Evolutionary conservation across 176 grass and related monocot species (phyloP).

Genomic region (Coix lacrymajobi): DNA sequence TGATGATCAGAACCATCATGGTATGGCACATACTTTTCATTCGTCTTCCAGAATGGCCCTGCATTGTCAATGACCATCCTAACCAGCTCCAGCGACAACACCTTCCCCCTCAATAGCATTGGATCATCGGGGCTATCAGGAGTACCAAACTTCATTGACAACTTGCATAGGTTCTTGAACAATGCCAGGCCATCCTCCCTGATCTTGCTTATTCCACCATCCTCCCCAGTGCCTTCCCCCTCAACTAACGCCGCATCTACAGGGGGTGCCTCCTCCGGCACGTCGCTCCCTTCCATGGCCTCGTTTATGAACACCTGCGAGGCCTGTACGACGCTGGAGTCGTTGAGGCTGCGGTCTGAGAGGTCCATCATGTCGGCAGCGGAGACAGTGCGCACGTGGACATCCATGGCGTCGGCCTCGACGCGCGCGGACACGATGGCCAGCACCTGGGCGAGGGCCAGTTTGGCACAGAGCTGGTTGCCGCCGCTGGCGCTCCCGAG

Average conservation of each 20-base stretch:
- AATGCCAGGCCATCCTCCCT: slow-evolving; percentile 76
- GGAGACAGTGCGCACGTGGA: slow-evolving; percentile 59
- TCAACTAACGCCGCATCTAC: slow-evolving; percentile 8
- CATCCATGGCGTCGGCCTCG: slow-evolving; percentile 52
- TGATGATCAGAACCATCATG: slow-evolving; percentile 4
- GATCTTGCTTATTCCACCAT: slow-evolving; percentile 49
- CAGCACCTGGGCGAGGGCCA: slow-evolving; percentile 92
- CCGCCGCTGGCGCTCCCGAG: slow-evolving; percentile 69
- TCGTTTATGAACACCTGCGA: slow-evolving; percentile 90
- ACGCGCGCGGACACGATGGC: slow-evolving; percentile 59
- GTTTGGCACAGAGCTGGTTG: slow-evolving; percentile 89
- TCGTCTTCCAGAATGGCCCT: slow-evolving; percentile 70
- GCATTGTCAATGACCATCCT: slow-evolving; percentile 78
- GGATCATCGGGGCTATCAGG: slow-evolving; percentile 69
- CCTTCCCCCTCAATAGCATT: slow-evolving; percentile 79
- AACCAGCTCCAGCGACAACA: slow-evolving; percentile 86
- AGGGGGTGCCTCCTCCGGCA: not conserved
- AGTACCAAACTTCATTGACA: slow-evolving; percentile 87
- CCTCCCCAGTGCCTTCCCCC: not conserved
- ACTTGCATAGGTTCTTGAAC: slow-evolving; percentile 91
- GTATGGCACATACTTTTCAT: slow-evolving; percentile 49
- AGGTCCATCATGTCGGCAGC: slow-evolving; percentile 95
- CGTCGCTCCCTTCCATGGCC: slow-evolving; percentile 69
- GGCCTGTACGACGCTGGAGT: slow-evolving; percentile 75
- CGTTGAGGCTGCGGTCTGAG: slow-evolving; percentile 90